A percentile compares a stretch with the other conserved stretches of the same genome.
These are phyloP conservation scores for Pythium phragmiticola DNA, from an alignment of 352 stramenopile species.

Conservation along the genomic window DNA sequence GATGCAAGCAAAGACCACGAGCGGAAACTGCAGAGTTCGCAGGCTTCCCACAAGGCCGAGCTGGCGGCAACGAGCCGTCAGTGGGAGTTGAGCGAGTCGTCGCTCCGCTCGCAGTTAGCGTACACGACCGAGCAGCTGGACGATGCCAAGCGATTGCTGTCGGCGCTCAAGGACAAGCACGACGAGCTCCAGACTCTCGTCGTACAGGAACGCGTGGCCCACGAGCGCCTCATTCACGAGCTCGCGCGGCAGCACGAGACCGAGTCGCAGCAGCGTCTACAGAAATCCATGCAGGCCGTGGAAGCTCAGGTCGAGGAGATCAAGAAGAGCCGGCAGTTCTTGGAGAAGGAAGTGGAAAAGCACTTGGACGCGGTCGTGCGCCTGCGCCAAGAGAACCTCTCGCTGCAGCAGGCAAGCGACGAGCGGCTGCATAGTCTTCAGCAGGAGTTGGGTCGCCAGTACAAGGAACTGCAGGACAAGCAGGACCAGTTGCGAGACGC, in stretches of 20 bases:
- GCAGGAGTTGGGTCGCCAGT: slow-evolving; percentile 38
- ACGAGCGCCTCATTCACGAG: slow-evolving; percentile 53
- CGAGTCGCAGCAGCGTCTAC: slow-evolving; percentile 51
- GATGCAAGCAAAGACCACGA: slow-evolving; percentile 45
- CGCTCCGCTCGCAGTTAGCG: slow-evolving; percentile 49
- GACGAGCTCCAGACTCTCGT: slow-evolving; percentile 48
- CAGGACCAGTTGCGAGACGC: slow-evolving; percentile 33
- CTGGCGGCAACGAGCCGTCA: slow-evolving; percentile 37
- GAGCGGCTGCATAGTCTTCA: slow-evolving; percentile 33
- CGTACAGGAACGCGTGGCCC: slow-evolving; percentile 47
- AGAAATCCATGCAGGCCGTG: slow-evolving; percentile 50
- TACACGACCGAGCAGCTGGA: slow-evolving; percentile 39
- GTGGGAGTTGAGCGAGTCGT: slow-evolving; percentile 35
- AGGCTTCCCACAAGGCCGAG: slow-evolving; percentile 37
- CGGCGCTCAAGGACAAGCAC: slow-evolving; percentile 39
- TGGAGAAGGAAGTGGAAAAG: slow-evolving; percentile 69
- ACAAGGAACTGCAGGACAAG: slow-evolving; percentile 44
- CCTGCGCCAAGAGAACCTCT: slow-evolving; percentile 57
- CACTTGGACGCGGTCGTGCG: slow-evolving; percentile 49
- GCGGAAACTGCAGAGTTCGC: slow-evolving; percentile 38
- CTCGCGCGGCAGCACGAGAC: slow-evolving; percentile 54
- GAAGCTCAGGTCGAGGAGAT: slow-evolving; percentile 67
- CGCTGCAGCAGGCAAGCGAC: slow-evolving; percentile 46
- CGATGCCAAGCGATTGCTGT: slow-evolving; percentile 28
- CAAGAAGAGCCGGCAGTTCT: slow-evolving; percentile 50